A percentile compares a stretch with the other conserved stretches of the same genome.
phyloP scores from a whole-genome alignment of 257 asterid species.

The Mitragyna speciosa region DNA sequence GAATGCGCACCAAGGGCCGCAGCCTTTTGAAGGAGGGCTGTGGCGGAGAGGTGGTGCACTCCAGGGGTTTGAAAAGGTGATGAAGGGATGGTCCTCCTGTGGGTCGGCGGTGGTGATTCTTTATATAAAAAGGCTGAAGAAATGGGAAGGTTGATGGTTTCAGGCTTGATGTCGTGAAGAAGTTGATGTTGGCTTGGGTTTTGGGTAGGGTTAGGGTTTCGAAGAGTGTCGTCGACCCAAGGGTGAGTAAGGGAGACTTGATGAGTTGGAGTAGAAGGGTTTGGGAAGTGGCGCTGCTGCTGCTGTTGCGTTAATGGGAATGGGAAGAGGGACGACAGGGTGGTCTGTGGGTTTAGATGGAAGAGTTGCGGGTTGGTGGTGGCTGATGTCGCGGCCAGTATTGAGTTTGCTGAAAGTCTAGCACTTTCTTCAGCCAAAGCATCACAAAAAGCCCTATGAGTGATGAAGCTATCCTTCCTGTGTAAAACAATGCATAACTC shows the following conservation, averaged over 20 bases:
- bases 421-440: slow-evolving; percentile 91
- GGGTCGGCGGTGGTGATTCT: slow-evolving; percentile 21
- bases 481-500: background rate
- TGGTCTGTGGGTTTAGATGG: slow-evolving; percentile 34
- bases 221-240: slow-evolving; percentile 29
- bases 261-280: background rate
- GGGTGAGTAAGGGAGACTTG: slow-evolving; percentile 6
- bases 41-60: slow-evolving; percentile 50
- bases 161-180: slow-evolving; percentile 46
- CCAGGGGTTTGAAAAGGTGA: slow-evolving; percentile 28
- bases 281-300: slow-evolving; percentile 17
- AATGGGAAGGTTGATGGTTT: slow-evolving; percentile 39
- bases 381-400: slow-evolving; percentile 33
- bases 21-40: slow-evolving; percentile 76
- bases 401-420: slow-evolving; percentile 66
- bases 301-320: slow-evolving; percentile 21
- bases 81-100: slow-evolving; percentile 20
- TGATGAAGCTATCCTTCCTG: slow-evolving; percentile 89
- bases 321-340: slow-evolving; percentile 35
- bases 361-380: slow-evolving; percentile 22
- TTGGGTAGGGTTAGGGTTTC: slow-evolving; percentile 33
- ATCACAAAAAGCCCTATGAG: slow-evolving; percentile 90
- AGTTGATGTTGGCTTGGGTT: slow-evolving; percentile 23
- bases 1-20: slow-evolving; percentile 45
- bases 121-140: slow-evolving; percentile 42